Conservation (phyloP, 2,329 filamentous ascomycete genomes). For the Fusarium kyushuense region DNA sequence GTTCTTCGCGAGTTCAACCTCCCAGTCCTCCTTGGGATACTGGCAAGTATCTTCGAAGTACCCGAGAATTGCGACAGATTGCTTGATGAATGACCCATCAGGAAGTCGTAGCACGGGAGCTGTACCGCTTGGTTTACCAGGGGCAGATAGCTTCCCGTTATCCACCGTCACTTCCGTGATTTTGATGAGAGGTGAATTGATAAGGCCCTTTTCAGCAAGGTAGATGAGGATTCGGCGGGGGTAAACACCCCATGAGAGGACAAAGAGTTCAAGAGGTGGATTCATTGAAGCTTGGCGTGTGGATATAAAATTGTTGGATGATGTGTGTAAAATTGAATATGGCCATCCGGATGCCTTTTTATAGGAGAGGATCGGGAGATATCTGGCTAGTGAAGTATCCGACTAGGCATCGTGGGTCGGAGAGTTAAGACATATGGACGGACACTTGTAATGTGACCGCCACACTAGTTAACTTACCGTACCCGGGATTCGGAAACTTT, state of each 20-base stretch:
- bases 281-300: not conserved
- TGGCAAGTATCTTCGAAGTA: constrained; percentile 40
- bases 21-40: constrained; percentile 15
- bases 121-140: constrained; percentile 28
- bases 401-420: not conserved
- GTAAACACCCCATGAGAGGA: constrained; percentile 28
- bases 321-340: rapidly evolving
- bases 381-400: not conserved
- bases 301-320: rapidly evolving
- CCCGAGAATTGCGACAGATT: constrained; percentile 32
- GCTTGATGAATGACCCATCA: constrained; percentile 36
- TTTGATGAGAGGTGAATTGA: constrained; percentile 15
- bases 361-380: rapidly evolving
- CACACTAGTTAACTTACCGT: not conserved
- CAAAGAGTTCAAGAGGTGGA: constrained; percentile 27
- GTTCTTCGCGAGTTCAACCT: constrained; percentile 1
- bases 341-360: rapidly evolving
- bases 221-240: constrained; percentile 33
- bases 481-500: not conserved
- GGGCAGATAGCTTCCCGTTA: not conserved
- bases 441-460: not conserved
- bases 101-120: constrained; percentile 27
- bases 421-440: not conserved
- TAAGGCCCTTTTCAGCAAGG: constrained; percentile 23
- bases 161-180: not conserved